phyloP scores from a whole-genome alignment of 2,329 filamentous ascomycete genomes.

The Alternaria gaisen region DNA sequence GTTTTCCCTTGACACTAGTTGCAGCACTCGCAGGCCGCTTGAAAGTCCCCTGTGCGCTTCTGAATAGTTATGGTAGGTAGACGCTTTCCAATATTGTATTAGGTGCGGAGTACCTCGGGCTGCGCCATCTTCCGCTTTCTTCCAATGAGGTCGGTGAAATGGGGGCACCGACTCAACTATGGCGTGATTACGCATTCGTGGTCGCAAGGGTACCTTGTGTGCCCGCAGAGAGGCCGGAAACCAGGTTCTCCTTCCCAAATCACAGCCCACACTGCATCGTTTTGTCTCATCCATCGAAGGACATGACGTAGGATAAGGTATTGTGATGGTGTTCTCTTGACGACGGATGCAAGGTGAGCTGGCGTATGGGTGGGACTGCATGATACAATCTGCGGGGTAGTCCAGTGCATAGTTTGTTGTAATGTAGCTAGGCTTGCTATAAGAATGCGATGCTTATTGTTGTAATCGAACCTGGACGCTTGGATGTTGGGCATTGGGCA shows the following conservation, averaged over 20 bases:
- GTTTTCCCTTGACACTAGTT: neutral
- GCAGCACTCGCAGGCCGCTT: neutral
- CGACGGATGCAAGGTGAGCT: slow-evolving; percentile 16
- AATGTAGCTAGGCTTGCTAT: neutral
- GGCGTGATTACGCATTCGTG: slow-evolving; percentile 13
- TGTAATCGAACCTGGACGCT: slow-evolving; percentile 4
- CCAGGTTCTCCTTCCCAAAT: neutral
- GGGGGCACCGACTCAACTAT: neutral
- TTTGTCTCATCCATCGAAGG: neutral
- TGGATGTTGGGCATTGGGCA: slow-evolving; percentile 21
- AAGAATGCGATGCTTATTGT: slow-evolving; percentile 4
- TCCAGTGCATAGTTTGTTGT: slow-evolving; percentile 3
- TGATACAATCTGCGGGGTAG: slow-evolving; percentile 12
- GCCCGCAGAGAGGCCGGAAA: slow-evolving; percentile 1
- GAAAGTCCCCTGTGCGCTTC: neutral
- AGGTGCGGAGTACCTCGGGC: slow-evolving; percentile 10
- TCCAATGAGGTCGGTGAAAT: neutral
- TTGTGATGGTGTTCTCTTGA: neutral
- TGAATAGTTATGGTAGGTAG: neutral
- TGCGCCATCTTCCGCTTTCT: slow-evolving; percentile 13
- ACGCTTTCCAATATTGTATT: neutral
- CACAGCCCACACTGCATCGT: slow-evolving; percentile 1
- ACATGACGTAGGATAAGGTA: slow-evolving; percentile 1
- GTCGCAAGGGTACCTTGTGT: slow-evolving; percentile 5
- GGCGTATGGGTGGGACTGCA: slow-evolving; percentile 14